These are phyloP conservation scores for Talaromyces sp. DNA, from an alignment of 2,329 filamentous ascomycete genomes.

Conservation along the genomic window DNA sequence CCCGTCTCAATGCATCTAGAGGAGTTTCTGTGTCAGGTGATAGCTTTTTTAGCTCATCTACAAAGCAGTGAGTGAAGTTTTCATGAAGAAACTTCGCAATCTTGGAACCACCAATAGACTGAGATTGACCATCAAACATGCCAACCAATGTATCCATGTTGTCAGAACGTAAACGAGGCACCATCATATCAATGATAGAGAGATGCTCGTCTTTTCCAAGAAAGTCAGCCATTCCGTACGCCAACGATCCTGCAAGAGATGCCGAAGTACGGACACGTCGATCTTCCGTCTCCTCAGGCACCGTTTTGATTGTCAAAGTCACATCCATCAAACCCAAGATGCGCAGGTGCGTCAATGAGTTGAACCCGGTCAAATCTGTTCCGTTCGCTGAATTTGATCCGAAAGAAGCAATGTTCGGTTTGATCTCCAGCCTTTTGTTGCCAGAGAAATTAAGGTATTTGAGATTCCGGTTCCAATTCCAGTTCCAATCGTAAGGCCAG, in stretches of 20 bases:
- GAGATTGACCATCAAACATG: constrained; percentile 92
- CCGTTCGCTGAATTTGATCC: constrained; percentile 52
- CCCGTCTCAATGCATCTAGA: constrained; percentile 75
- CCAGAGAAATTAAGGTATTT: constrained; percentile 94
- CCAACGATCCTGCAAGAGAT: constrained; percentile 83
- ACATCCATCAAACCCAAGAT: constrained; percentile 97
- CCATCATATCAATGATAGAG: constrained; percentile 91
- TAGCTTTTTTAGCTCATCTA: constrained; percentile 72
- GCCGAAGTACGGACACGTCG: constrained; percentile 93
- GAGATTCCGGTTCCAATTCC: constrained; percentile 95
- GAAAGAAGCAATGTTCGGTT: constrained; percentile 59
- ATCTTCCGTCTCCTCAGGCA: constrained; percentile 93
- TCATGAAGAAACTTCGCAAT: constrained; percentile 96
- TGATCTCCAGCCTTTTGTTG: constrained; percentile 93
- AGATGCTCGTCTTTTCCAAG: constrained; percentile 90
- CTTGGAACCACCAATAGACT: constrained; percentile 86
- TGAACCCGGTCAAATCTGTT: constrained; percentile 84
- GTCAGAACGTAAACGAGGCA: constrained; percentile 84
- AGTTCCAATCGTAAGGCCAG: constrained; percentile 99
- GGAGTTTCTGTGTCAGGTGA: constrained; percentile 71
- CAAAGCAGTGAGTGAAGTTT: constrained; percentile 84
- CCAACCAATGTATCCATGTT: constrained; percentile 88
- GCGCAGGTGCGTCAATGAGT: constrained; percentile 73
- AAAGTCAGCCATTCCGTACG: constrained; percentile 97
- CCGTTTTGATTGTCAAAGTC: constrained; percentile 85